Evolutionary conservation across 306 rosid species (phyloP).

Genomic region (Carpinus fangiana): DNA sequence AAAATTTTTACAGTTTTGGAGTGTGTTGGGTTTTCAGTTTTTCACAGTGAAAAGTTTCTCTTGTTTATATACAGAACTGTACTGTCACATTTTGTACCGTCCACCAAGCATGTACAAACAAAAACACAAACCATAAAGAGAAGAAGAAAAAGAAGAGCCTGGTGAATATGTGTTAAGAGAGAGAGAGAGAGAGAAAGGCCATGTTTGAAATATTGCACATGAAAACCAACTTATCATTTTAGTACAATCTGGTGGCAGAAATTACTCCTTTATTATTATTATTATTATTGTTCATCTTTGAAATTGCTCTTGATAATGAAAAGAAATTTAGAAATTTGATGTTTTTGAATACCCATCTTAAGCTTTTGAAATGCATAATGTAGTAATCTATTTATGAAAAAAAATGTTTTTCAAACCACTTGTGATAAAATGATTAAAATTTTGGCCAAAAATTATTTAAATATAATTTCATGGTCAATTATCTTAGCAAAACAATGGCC

Average conservation of each 20-base stretch:
- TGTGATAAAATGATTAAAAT: no score
- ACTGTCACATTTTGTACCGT: not conserved
- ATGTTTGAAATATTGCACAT: constrained; percentile 32
- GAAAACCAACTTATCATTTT: constrained; percentile 35
- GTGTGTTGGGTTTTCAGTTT: no score
- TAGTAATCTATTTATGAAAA: no score
- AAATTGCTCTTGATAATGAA: no score
- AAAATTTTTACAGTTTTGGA: no score
- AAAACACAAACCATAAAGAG: not conserved
- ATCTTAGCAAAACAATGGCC: no score
- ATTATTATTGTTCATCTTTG: constrained; percentile 30
- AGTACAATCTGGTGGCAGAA: constrained; percentile 44
- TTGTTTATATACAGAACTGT: not conserved
- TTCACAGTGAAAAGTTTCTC: not conserved
- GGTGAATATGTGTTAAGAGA: not conserved
- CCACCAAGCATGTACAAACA: not conserved
- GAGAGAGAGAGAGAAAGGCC: not conserved
- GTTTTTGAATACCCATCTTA: no score
- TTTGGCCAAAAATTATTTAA: no score
- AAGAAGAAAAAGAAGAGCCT: not conserved
- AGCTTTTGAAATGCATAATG: no score
- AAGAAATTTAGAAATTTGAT: no score
- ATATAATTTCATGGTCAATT: no score
- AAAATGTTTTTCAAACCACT: no score
- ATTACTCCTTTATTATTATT: constrained; percentile 27